Evolutionary conservation across 1,139 yeast species (phyloP), one percentile per base, ranked within the genome.

Genomic region (Candida albicans): DNA sequence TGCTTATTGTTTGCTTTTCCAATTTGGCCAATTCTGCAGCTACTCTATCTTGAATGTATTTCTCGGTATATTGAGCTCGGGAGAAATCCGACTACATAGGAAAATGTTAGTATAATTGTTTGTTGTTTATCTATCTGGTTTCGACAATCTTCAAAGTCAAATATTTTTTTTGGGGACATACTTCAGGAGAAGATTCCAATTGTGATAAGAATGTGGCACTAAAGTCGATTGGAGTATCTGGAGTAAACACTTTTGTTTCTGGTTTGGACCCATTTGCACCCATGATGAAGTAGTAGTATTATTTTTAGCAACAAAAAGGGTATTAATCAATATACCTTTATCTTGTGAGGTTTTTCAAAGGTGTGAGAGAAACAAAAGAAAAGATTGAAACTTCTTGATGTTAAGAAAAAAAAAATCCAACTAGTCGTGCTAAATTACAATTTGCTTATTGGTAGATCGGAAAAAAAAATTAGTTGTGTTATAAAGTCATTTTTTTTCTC

Each of bases 11-110:
- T 49, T 84, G 80, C 37, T 70, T 67, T 55, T 87, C 87, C 49
- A 87, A 69, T 51, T 77, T 74, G 44, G 77, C 70, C 49, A 91
- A 74, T 57, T 83, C 87, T 50, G 76, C 76, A 37, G 83, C 73
- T 25, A 91, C 93, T 58, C 85, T 75, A 44, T 86, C 86, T 62
- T 90, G 91, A 47, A 91, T 79, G 57, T 81, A 82, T 61, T 81
- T 82, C 49, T 87, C 93, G 13, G 89, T 78, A 59, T 83, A 78
- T 61, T 89, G 96, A 40, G 85, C 76, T 58, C 96, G 82, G 14
- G 95, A 80, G 62, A 81, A 87, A 61, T 90, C 91, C 8, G 95
- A 81, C 73, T 73, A 50, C 6, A 24, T 11, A 22, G 22, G 22
- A 5, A 18, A 4, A 18, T 18, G 67, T 62, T 62, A 64, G 65